A percentile compares a stretch with the other conserved stretches of the same genome.
Conservation (phyloP, 352 stramenopile species). For the Globisporangium paddicum region DNA sequence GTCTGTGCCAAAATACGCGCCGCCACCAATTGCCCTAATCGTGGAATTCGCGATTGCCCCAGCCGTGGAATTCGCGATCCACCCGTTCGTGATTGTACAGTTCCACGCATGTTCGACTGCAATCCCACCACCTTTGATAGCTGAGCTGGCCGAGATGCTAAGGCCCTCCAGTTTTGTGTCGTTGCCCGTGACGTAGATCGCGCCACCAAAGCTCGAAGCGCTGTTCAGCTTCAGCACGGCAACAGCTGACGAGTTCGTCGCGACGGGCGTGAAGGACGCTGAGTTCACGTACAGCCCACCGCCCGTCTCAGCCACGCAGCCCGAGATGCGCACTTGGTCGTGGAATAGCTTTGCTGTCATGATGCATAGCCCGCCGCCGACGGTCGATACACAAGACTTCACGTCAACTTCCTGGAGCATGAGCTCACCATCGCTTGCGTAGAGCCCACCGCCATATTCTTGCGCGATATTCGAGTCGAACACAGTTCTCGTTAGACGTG, state of each 20-base stretch:
- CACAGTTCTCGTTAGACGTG: slow-evolving; percentile 12
- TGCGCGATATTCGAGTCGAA: slow-evolving; percentile 20
- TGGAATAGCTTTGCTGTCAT: slow-evolving; percentile 13
- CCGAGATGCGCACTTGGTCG: slow-evolving; percentile 14
- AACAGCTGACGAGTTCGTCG: neutral
- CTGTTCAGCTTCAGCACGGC: slow-evolving; percentile 4
- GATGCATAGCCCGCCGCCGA: slow-evolving; percentile 28
- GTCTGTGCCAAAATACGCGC: slow-evolving; percentile 19
- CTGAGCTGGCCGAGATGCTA: slow-evolving; percentile 8
- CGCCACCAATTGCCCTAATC: slow-evolving; percentile 29
- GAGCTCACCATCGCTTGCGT: slow-evolving; percentile 17
- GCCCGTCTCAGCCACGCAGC: slow-evolving; percentile 18
- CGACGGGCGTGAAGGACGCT: slow-evolving; percentile 16
- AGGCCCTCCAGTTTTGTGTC: slow-evolving; percentile 15
- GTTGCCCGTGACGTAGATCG: slow-evolving; percentile 25
- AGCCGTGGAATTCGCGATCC: slow-evolving; percentile 19
- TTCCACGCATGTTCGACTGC: slow-evolving; percentile 10
- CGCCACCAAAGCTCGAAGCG: slow-evolving; percentile 23
- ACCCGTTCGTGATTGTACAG: slow-evolving; percentile 16
- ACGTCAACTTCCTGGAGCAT: slow-evolving; percentile 19
- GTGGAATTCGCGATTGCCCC: slow-evolving; percentile 20
- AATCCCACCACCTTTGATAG: slow-evolving; percentile 26
- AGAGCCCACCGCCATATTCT: slow-evolving; percentile 24
- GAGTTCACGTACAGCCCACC: slow-evolving; percentile 29
- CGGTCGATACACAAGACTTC: slow-evolving; percentile 8